phyloP scores from a whole-genome alignment of 768 basidiomycete genomes.

The Leccinellum luteum region DNA sequence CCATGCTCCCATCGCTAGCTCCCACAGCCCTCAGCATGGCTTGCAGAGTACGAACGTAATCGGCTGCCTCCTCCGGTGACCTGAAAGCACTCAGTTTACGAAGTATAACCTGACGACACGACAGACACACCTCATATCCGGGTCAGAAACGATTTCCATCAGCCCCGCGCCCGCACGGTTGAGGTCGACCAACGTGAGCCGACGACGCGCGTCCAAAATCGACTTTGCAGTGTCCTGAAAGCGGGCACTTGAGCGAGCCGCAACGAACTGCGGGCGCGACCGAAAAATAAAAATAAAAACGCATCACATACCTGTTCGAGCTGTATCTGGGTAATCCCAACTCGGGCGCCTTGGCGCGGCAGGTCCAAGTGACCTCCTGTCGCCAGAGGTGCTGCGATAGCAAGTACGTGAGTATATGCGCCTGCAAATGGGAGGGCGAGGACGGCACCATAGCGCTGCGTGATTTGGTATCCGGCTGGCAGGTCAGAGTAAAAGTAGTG shows the following conservation, averaged over 20 bases:
- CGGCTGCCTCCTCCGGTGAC: constrained; percentile 86
- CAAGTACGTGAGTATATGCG: background rate
- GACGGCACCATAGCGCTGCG: constrained; percentile 80
- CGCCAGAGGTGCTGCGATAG: constrained; percentile 71
- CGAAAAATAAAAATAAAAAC: background rate
- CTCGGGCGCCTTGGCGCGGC: constrained; percentile 37
- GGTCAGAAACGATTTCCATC: constrained; percentile 95
- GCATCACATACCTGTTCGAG: constrained; percentile 75
- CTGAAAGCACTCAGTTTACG: constrained; percentile 22
- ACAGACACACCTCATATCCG: constrained; percentile 67
- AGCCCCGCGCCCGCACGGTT: constrained; percentile 88
- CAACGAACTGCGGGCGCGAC: no score
- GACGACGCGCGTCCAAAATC: constrained; percentile 50
- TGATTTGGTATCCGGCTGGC: constrained; percentile 95
- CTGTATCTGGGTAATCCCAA: constrained; percentile 93
- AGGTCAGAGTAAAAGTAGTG: constrained; percentile 98
- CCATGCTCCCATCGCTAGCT: constrained; percentile 96
- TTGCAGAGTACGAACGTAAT: constrained; percentile 83
- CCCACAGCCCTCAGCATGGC: constrained; percentile 78
- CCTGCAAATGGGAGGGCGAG: background rate
- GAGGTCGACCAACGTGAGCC: constrained; percentile 69
- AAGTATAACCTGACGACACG: background rate
- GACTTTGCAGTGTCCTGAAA: constrained; percentile 90
- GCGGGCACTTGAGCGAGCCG: no score
- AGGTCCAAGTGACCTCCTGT: constrained; percentile 58